Evolutionary conservation across 805 yeast genomes (phyloP), one percentile per base, ranked within the genome.

Genomic region (Starmerella bombicola): DNA sequence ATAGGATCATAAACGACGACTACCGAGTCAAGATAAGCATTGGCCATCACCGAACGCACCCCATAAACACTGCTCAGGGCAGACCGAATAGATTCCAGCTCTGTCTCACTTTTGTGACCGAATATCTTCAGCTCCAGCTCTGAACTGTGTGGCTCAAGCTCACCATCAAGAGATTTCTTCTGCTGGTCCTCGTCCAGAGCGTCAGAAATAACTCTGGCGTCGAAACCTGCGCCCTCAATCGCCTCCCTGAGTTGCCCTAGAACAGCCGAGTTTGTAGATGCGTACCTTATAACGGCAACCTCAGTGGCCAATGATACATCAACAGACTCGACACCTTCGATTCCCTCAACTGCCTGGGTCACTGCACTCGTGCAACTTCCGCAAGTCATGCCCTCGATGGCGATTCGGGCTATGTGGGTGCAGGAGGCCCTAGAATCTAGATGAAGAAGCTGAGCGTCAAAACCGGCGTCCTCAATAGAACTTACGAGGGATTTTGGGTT

Each of bases 381-480:
- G 55, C 96, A 88, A 2, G 97, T 86, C 96, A 86, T 88, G 2
- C 96, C 96, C 13, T 63, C 58, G 1, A 79, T 63, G 3, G 57
- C 40, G 32, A 60, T 37, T 33, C 48, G 51, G 23, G 53, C 22
- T 1, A 20, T 28, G 3, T 6, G 28, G n/a, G 7, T 6, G 10
- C 30, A 17, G n/a, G 16, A 12, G 15, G 29, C 24, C 8, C 13
- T 17, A 3, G 16, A 3, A 20, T 33, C 6, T 10, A 35, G 32
- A 8, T 37, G 30, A 23, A 51, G 20, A 16, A 44, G 17, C 36
- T 33, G 35, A 5, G 74, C 75, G 29, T 74, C 84, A 53, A 80
- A 82, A 5, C 94, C 94, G 45, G 78, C 70, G 50, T 79, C 81
- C 46, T 84, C 94, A 15, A 86, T 70, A 2, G 73, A 60, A 18